phyloP scores from a whole-genome alignment of 805 yeast genomes.

The Tetrapisispora arboricola region DNA sequence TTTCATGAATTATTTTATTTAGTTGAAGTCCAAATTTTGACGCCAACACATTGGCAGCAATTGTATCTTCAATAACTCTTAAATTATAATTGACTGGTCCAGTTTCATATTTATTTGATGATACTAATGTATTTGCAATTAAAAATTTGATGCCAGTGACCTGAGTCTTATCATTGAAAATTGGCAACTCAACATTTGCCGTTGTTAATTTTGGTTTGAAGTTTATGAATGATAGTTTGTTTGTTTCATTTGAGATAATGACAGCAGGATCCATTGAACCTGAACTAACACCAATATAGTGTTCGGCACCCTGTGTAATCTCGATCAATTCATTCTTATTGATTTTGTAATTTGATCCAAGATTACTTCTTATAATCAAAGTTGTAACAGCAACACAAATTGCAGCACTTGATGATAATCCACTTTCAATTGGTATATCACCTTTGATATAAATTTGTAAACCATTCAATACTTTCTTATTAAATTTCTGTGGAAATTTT shows the following conservation, averaged over 20 bases:
- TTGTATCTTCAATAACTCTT: conserved; percentile 60
- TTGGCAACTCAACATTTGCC: conserved; percentile 44
- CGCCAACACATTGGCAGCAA: conserved; percentile 56
- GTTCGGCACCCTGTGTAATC: conserved; percentile 58
- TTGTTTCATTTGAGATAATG: conserved; percentile 49
- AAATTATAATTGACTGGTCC: conserved; percentile 62
- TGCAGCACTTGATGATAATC: conserved; percentile 63
- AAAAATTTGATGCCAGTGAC: conserved; percentile 42
- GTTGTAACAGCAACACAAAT: conserved; percentile 56
- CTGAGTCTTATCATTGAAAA: conserved; percentile 25
- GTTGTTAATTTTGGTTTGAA: conserved; percentile 52
- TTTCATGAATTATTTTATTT: not conserved
- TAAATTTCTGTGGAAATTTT: conserved; percentile 21
- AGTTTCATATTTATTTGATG: conserved; percentile 57
- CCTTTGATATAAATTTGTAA: conserved; percentile 49
- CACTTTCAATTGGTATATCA: conserved; percentile 63
- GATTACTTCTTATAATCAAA: conserved; percentile 45
- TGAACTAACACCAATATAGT: conserved; percentile 61
- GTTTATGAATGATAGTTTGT: conserved; percentile 48
- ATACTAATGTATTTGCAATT: conserved; percentile 53
- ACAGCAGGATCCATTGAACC: conserved; percentile 82
- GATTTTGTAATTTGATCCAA: conserved; percentile 29
- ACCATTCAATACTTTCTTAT: conserved; percentile 33
- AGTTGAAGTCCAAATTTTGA: conserved; percentile 29
- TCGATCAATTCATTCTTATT: conserved; percentile 44